Evolutionary conservation across 2,329 filamentous ascomycete species (phyloP).

Genomic region (Scolecobasidium constrictum): DNA sequence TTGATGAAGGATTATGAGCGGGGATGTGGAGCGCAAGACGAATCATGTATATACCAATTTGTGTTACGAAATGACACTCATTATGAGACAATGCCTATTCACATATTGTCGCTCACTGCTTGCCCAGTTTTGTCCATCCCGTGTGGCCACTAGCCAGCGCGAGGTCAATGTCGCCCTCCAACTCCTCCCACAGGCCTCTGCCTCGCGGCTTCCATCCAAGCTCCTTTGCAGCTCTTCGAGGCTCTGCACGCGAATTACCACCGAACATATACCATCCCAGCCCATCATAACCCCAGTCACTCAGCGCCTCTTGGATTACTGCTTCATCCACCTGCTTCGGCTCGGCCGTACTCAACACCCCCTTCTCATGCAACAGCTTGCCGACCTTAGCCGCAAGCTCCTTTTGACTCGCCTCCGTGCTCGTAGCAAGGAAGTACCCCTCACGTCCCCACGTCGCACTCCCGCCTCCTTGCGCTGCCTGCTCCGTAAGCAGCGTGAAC

Average conservation of each 20-base stretch:
- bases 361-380: background rate
- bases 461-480: background rate
- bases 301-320: background rate
- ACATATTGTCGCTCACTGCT: no score
- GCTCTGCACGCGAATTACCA: background rate
- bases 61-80: no score
- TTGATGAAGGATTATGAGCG: no score
- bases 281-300: background rate
- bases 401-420: background rate
- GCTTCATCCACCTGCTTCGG: background rate
- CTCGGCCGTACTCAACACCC: background rate
- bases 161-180: background rate
- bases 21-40: no score
- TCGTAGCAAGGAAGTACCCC: background rate
- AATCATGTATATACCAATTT: no score
- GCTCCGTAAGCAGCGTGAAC: background rate
- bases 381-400: background rate
- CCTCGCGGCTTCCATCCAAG: background rate
- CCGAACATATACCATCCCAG: background rate
- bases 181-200: background rate
- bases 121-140: no score
- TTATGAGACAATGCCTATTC: no score
- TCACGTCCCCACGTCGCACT: background rate
- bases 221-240: background rate
- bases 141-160: no score